These are phyloP conservation scores for Naganishia friedmannii DNA, from an alignment of 768 basidiomycete genomes.

Conservation along the genomic window DNA sequence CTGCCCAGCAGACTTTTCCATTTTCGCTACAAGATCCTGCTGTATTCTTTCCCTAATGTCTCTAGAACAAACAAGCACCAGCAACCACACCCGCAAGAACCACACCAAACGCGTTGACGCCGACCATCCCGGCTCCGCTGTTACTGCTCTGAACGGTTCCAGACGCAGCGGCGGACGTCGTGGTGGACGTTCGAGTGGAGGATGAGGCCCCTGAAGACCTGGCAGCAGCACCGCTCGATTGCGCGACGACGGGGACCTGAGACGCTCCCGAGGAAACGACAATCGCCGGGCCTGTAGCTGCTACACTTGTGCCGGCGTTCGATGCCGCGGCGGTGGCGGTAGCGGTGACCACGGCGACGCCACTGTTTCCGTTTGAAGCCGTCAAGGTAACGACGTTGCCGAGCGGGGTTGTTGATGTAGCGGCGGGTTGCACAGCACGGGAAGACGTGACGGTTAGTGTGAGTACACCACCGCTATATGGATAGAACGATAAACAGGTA, in stretches of 20 bases:
- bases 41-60: not conserved
- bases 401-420: not conserved
- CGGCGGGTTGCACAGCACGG: not conserved
- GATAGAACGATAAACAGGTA: too few relatives aligned
- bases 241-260: not conserved
- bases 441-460: slow-evolving; percentile 19
- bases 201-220: not conserved
- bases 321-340: slow-evolving; percentile 4
- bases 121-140: not conserved
- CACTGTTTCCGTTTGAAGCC: slow-evolving; percentile 19
- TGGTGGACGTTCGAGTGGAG: not conserved
- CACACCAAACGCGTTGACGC: not conserved
- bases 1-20: not conserved
- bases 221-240: not conserved
- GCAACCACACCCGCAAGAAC: not conserved
- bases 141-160: slow-evolving; percentile 12
- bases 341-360: slow-evolving; percentile 10
- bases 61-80: not conserved
- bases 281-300: not conserved
- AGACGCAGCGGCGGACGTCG: not conserved
- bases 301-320: not conserved
- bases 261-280: not conserved
- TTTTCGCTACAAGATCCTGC: not conserved
- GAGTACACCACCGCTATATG: not conserved
- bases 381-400: slow-evolving; percentile 20